Percentiles rank a stretch among this genome's conserved stretches.
These are phyloP conservation scores for Aspergillus avenaceus DNA, from an alignment of 495 filamentous ascomycete genomes.

Conservation along the genomic window DNA sequence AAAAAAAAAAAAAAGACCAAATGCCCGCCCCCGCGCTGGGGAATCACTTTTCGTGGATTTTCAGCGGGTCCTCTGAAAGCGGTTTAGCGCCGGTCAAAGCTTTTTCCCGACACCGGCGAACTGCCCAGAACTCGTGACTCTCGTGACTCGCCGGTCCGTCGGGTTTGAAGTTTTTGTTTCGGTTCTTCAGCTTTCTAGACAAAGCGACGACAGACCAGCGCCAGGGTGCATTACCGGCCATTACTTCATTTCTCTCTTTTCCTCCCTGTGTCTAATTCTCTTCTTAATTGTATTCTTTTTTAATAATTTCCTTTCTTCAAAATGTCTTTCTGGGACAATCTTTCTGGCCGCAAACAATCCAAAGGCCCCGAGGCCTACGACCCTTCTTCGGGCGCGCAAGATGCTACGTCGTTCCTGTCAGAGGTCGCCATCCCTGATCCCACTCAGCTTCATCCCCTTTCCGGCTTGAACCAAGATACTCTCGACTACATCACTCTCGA, in stretches of 20 bases:
- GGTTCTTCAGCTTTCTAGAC: constrained; percentile 9
- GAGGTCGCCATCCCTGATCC: constrained; percentile 73
- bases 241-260: constrained; percentile 12
- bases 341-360: constrained; percentile 76
- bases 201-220: constrained; percentile 15
- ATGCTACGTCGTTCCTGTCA: constrained; percentile 77
- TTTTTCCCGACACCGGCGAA: constrained; percentile 17
- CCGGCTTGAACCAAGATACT: constrained; percentile 84
- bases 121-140: neutral
- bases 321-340: constrained; percentile 83
- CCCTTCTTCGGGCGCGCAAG: constrained; percentile 64
- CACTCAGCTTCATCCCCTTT: constrained; percentile 84
- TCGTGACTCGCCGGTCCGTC: constrained; percentile 26
- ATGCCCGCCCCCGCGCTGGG: constrained; percentile 13
- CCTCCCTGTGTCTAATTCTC: constrained; percentile 18
- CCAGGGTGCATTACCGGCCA: constrained; percentile 21
- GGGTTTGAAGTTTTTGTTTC: constrained; percentile 44
- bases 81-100: constrained; percentile 26
- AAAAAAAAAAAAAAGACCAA: constrained; percentile 5
- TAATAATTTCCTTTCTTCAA: constrained; percentile 24
- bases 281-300: constrained; percentile 21
- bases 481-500: constrained; percentile 93
- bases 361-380: constrained; percentile 62
- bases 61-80: constrained; percentile 20
- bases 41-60: constrained; percentile 24